These are phyloP conservation scores for Pelargonium exstipulatum DNA, from an alignment of 441 rosid species.

Conservation along the genomic window DNA sequence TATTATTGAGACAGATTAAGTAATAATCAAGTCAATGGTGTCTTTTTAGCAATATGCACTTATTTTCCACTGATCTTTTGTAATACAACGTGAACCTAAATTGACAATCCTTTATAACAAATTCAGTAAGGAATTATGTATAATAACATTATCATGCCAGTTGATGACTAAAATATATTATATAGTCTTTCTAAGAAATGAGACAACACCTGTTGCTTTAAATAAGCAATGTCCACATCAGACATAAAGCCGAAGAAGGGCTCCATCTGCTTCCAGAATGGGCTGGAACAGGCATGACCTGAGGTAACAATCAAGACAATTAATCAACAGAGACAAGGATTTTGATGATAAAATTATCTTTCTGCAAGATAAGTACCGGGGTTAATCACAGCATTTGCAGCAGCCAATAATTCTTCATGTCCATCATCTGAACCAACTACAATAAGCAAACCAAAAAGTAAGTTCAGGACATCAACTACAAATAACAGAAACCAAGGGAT, in stretches of 20 bases:
- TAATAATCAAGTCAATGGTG: background rate
- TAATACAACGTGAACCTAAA: slow-evolving; percentile 2
- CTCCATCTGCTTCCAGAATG: slow-evolving; percentile 91
- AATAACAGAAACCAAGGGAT: background rate
- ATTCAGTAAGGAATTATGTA: background rate
- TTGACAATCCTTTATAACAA: background rate
- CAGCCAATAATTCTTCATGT: slow-evolving; percentile 87
- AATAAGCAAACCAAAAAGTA: slow-evolving; percentile 25
- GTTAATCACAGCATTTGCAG: slow-evolving; percentile 69
- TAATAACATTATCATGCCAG: background rate
- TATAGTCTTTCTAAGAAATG: background rate
- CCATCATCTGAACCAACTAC: slow-evolving; percentile 85
- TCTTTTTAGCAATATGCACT: background rate
- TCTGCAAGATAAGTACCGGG: slow-evolving; percentile 38
- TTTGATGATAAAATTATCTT: slow-evolving; percentile 15
- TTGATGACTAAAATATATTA: background rate
- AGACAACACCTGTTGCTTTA: slow-evolving; percentile 64
- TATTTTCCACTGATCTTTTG: background rate
- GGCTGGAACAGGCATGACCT: slow-evolving; percentile 52
- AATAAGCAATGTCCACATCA: slow-evolving; percentile 55
- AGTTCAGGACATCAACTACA: slow-evolving; percentile 20
- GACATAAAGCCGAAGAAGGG: slow-evolving; percentile 60
- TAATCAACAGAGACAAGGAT: slow-evolving; percentile 16
- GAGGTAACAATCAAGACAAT: slow-evolving; percentile 34
- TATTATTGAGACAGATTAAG: background rate